Base-by-base conservation (phyloP, 2,329 filamentous ascomycete genomes). In the Microascus cirrosus region DNA sequence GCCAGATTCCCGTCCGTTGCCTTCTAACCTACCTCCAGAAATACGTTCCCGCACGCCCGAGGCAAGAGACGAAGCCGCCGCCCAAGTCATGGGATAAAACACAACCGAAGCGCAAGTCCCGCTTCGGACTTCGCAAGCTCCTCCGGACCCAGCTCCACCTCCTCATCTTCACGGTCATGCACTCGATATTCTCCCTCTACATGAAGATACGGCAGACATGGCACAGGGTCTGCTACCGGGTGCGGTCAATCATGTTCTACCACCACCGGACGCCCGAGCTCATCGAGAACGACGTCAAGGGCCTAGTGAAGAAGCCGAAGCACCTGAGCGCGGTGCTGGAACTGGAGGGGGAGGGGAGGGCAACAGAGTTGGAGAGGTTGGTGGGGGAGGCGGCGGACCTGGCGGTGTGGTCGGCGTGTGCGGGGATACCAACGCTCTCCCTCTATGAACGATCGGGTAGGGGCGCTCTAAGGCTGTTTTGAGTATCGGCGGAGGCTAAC, bases 261-360 rank as follows among this genome's bases (percentile, higher is more conserved):
- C 95, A 99, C 74, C 94, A 99, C 71, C 89, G 90, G 56, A 95
- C 93, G 0, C 94, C 94, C 8, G 90, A 95, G 68, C 84, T 96
- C 68, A 96, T 99, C 64, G 85, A 87, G 66, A 86, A 87, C 66
- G 94, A 99, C 73, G 86, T 97, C 28, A 84, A 84, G 69, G 79
- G 80, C 11, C 72, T 99, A 59, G 80, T 77, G 59, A 84, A 87
- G 65, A 73, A 95, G 60, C 94, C 94, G 2, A 82, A 87, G 63
- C 94, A 99, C 68, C 71, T 99, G 55, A 96, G 91, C 67, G 86
- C 95, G 12, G 86, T 97, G 58, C 73, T 99, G 59, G 86, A 86
- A 59, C 76, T 89, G 54, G 84, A 93, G 65, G 78, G 86, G 68
- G 82, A 87, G 59, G 78, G 85, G 59, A 78, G 84, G 67, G 79